These are phyloP conservation scores for Rhodofomes roseus DNA, from an alignment of 1,284 basidiomycete genomes.

Conservation along the genomic window DNA sequence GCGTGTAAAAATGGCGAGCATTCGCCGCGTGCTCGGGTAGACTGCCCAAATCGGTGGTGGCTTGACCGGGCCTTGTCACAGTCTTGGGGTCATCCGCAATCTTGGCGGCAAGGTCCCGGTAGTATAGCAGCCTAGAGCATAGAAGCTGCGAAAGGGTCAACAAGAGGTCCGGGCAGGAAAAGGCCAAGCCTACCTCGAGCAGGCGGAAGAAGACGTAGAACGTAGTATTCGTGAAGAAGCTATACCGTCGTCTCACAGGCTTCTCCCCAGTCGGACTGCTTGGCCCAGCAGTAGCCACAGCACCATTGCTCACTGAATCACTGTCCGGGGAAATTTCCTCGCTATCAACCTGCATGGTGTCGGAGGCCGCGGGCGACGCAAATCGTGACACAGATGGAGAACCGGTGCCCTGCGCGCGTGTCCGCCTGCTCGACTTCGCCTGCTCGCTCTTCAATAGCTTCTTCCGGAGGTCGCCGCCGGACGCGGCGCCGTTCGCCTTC, in stretches of 20 bases:
- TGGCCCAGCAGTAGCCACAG: slow-evolving; percentile 2
- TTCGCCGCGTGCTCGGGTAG: slow-evolving; percentile 26
- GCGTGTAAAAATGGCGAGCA: slow-evolving; percentile 71
- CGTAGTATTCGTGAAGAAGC: slow-evolving; percentile 87
- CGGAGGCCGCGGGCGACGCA: slow-evolving; percentile 51
- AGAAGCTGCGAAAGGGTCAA: slow-evolving; percentile 54
- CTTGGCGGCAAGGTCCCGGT: slow-evolving; percentile 69
- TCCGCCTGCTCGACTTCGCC: slow-evolving; percentile 63
- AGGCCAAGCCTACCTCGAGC: slow-evolving; percentile 59
- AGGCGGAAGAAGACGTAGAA: slow-evolving; percentile 86
- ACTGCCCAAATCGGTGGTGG: slow-evolving; percentile 33
- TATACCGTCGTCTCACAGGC: slow-evolving; percentile 45
- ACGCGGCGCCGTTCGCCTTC: slow-evolving; percentile 36
- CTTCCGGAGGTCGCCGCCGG: slow-evolving; percentile 65
- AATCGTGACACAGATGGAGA: slow-evolving; percentile 42
- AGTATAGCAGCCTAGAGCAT: slow-evolving; percentile 79
- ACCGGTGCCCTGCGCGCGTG: slow-evolving; percentile 44
- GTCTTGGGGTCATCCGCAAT: slow-evolving; percentile 33
- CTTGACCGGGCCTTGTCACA: slow-evolving; percentile 23
- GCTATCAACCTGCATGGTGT: slow-evolving; percentile 37
- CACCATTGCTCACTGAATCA: not conserved
- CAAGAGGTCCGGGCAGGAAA: not conserved
- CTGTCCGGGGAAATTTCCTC: slow-evolving; percentile 16
- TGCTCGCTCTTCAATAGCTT: slow-evolving; percentile 76
- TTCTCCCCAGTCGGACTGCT: slow-evolving; percentile 13